Percentiles rank a stretch among this genome's conserved stretches.
Evolutionary conservation across 805 yeast species (phyloP).

Genomic region (Hanseniaspora guilliermondii): DNA sequence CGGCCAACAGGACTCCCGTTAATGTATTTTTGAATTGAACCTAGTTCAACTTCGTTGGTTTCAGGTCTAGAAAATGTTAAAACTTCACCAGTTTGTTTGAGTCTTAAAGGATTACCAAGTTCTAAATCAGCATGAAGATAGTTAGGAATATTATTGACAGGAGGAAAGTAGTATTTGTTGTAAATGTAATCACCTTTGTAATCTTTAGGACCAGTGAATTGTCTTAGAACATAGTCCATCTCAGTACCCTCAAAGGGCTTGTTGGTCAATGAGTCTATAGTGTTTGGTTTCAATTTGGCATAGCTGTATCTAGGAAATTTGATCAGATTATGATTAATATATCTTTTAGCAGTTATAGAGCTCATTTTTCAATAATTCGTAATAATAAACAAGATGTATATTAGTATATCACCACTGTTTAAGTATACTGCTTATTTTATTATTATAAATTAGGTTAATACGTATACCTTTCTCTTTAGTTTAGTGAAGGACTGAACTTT

Average conservation of each 20-base stretch:
- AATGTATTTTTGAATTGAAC: neutral
- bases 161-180: conserved; percentile 62
- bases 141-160: conserved; percentile 57
- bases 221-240: conserved; percentile 51
- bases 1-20: neutral
- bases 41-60: conserved; percentile 7
- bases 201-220: conserved; percentile 73
- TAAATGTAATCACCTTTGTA: conserved; percentile 67
- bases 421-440: too few species aligned
- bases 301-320: conserved; percentile 4
- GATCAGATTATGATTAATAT: neutral
- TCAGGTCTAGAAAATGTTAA: conserved; percentile 19
- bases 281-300: neutral
- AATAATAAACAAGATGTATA: too few species aligned
- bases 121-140: conserved; percentile 51
- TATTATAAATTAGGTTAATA: too few species aligned
- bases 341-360: conserved; percentile 3
- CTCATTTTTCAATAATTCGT: too few species aligned
- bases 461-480: too few species aligned
- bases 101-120: conserved; percentile 29
- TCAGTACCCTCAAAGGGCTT: conserved; percentile 37
- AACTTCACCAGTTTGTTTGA: conserved; percentile 27
- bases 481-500: too few species aligned
- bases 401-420: too few species aligned
- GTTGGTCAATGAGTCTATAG: conserved; percentile 17